Percentiles rank a stretch among this genome's conserved stretches.
These are phyloP conservation scores for Lactarius pseudohatsudake DNA, from an alignment of 768 basidiomycete genomes.

Conservation along the genomic window DNA sequence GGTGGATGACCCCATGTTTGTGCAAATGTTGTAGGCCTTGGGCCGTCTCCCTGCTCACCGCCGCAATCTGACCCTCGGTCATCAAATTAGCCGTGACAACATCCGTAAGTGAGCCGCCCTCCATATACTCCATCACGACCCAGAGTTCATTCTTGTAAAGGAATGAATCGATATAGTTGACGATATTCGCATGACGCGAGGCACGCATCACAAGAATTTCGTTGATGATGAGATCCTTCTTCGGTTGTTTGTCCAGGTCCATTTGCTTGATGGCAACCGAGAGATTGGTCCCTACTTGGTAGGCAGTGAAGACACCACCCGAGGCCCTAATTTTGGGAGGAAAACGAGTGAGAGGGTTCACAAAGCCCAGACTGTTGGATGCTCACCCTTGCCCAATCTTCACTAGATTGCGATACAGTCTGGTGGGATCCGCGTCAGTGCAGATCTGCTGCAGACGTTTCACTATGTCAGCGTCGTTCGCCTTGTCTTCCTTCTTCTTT, in stretches of 20 bases:
- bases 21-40: constrained; percentile 96
- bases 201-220: constrained; percentile 99
- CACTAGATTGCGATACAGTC: constrained; percentile 85
- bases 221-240: constrained; percentile 99
- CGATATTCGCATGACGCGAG: constrained; percentile 96
- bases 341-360: constrained; percentile 17
- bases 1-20: constrained; percentile 94
- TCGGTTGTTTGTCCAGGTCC: constrained; percentile 99
- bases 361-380: background rate
- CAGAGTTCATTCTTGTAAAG: constrained; percentile 96
- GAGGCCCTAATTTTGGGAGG: constrained; percentile 61
- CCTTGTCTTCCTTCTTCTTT: constrained; percentile 79
- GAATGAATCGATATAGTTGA: constrained; percentile 99
- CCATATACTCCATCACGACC: constrained; percentile 99
- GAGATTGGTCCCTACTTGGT: constrained; percentile 92
- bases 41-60: constrained; percentile 88
- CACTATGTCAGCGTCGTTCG: constrained; percentile 86
- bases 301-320: constrained; percentile 97
- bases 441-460: constrained; percentile 91
- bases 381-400: constrained; percentile 98
- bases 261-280: constrained; percentile 99
- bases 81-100: constrained; percentile 95
- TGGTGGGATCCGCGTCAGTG: constrained; percentile 95
- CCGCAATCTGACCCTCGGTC: constrained; percentile 98
- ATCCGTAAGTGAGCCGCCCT: constrained; percentile 91